Evolutionary conservation across 1,284 basidiomycete species (phyloP).

Genomic region (Naganishia sp.): DNA sequence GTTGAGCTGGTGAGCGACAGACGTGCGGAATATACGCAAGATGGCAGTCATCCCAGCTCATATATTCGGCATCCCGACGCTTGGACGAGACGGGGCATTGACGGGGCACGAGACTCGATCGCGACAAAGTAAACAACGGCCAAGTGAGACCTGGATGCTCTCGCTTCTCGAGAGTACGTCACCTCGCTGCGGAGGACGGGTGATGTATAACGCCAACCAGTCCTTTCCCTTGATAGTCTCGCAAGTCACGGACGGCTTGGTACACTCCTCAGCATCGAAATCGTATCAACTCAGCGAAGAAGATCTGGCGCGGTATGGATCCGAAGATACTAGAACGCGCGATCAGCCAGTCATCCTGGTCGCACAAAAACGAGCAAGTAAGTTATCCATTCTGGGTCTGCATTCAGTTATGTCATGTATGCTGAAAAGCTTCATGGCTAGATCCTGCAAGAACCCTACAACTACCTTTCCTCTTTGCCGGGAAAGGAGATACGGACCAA

Average conservation of each 20-base stretch:
- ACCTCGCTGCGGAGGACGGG: no score
- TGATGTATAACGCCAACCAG: no score
- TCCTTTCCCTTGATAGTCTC: no score
- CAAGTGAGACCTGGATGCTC: not conserved
- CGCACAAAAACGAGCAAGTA: constrained; percentile 27
- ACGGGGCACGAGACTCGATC: not conserved
- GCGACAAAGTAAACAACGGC: constrained; percentile 6
- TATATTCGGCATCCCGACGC: no score
- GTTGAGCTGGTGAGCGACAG: no score
- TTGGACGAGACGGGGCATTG: no score
- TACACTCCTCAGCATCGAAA: no score
- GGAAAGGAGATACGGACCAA: constrained; percentile 91
- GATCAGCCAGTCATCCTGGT: constrained; percentile 26
- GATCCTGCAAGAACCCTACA: constrained; percentile 82
- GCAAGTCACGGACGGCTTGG: no score
- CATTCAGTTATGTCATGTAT: no score
- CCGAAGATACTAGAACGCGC: constrained; percentile 14
- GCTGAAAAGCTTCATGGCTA: not conserved
- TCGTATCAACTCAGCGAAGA: not conserved
- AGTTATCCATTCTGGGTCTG: not conserved
- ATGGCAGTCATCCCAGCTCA: no score
- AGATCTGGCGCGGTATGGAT: constrained; percentile 3
- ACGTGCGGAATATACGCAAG: no score
- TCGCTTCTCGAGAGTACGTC: not conserved
- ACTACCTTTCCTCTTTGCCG: constrained; percentile 78